Evolutionary conservation across 331 rosid species (phyloP), one percentile per base, ranked within the genome.

Genomic region (Rhamnella rubrinervis): DNA sequence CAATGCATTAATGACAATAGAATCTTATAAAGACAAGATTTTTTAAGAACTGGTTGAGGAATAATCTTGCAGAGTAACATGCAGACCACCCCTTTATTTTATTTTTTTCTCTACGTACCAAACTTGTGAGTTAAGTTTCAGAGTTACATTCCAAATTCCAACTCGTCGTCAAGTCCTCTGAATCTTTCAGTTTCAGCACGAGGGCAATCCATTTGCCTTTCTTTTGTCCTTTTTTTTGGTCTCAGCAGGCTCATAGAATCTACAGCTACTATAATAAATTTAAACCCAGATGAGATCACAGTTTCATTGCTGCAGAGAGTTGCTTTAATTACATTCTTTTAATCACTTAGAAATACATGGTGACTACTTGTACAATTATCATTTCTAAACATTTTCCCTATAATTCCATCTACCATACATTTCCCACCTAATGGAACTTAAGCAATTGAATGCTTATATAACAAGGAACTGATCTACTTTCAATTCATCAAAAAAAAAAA

Each of bases 401-500:
- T 26, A 73, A 44, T 14, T 25, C 50, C 49, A 19, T 47, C 44
- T 52, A 57, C 67, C 59, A 59, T 50, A 56, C 18, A 59, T 9
- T 25, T 64, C 49, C 72, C 64, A 44, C 49, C 51, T 4, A 63
- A 73, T 13, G 74, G 74, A 53, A 23, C 38, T 62, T 44, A 61
- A 61, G 69, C 37, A 37, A 37, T 16, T 4, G 49, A 18, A 67
- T 2, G 28, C 20, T 20, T 57, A 56, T 60, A 62, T n/a, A 60
- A 57, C 20, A 28, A 67, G 7, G 21, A 60, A 23, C 21, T 14
- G 21, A 21, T 72, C 7, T 60, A 37, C 57, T 64, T 21, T 21
- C 61, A 47, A n/a, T n/a, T n/a, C n/a, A n/a, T n/a, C n/a, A n/a
- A n/a, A n/a, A n/a, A n/a, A n/a, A n/a, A n/a, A n/a, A n/a, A n/a